Evolutionary conservation across 176 grass and related monocot species (phyloP).

Genomic region (Secale cereale): DNA sequence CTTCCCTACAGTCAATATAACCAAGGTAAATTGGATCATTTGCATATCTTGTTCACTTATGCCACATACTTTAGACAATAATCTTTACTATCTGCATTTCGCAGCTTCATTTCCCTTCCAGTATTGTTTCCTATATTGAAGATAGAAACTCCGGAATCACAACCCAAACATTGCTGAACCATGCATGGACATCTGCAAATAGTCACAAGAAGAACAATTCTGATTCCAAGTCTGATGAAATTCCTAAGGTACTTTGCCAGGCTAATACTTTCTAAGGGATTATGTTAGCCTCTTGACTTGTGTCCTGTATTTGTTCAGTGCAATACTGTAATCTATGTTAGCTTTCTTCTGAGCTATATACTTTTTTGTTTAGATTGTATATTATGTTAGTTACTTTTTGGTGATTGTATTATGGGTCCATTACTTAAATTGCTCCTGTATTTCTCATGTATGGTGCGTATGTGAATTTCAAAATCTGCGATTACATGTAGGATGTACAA

Average conservation of each 20-base stretch:
- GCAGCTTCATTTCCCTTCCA: constrained; percentile 77
- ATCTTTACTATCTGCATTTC: background rate
- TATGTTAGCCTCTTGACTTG: background rate
- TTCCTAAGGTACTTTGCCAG: constrained; percentile 59
- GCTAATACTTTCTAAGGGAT: constrained; percentile 1
- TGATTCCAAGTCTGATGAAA: constrained; percentile 52
- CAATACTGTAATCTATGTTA: background rate
- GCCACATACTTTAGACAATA: constrained; percentile 1
- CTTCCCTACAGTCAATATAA: constrained; percentile 76
- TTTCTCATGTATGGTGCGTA: background rate
- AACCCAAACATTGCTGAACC: constrained; percentile 82
- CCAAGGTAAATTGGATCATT: constrained; percentile 47
- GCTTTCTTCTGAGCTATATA: background rate
- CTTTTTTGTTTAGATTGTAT: background rate
- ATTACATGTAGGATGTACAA: background rate
- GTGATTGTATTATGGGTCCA: background rate
- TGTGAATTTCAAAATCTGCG: background rate
- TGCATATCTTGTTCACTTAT: constrained; percentile 3
- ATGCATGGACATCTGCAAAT: constrained; percentile 76
- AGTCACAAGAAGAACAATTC: constrained; percentile 62
- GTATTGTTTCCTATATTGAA: constrained; percentile 85
- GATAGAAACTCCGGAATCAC: constrained; percentile 86
- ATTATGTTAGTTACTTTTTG: background rate
- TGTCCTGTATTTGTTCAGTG: background rate
- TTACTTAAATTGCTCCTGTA: background rate